Evolutionary conservation across 805 yeast genomes (phyloP).

Genomic region (Wickerhamomyces subpelliculosus): DNA sequence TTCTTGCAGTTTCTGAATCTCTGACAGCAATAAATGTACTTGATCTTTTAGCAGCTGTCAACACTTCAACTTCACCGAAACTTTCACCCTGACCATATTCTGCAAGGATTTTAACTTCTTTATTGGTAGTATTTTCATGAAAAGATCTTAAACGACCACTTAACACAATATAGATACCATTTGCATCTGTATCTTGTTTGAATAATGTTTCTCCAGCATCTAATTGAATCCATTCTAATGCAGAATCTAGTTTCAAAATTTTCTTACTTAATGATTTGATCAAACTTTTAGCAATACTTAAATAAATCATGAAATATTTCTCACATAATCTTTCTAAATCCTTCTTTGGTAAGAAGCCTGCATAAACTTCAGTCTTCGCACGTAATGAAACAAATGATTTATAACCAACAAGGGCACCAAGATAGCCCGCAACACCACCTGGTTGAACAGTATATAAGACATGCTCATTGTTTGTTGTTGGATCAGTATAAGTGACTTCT

Average conservation of each 20-base stretch:
- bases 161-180: conserved; percentile 82
- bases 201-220: conserved; percentile 81
- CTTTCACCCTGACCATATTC: conserved; percentile 95
- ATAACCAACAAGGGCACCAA: conserved; percentile 74
- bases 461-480: conserved; percentile 25
- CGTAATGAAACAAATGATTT: conserved; percentile 67
- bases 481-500: conserved; percentile 50
- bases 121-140: conserved; percentile 17
- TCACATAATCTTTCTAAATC: conserved; percentile 65
- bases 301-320: conserved; percentile 64
- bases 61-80: conserved; percentile 90
- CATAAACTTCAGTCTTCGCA: conserved; percentile 56
- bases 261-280: conserved; percentile 61
- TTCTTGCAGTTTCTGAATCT: conserved; percentile 89
- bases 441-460: conserved; percentile 51
- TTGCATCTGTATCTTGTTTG: conserved; percentile 79
- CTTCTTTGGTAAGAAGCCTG: conserved; percentile 62
- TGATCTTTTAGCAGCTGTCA: conserved; percentile 68
- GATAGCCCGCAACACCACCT: conserved; percentile 85
- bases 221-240: conserved; percentile 90
- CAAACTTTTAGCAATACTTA: conserved; percentile 70
- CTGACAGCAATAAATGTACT: conserved; percentile 77
- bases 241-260: conserved; percentile 74
- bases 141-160: conserved; percentile 80
- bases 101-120: conserved; percentile 36